Evolutionary conservation across 2,329 filamentous ascomycete species (phyloP), one percentile per base, ranked within the genome.

Genomic region (Zasmidium angulare): DNA sequence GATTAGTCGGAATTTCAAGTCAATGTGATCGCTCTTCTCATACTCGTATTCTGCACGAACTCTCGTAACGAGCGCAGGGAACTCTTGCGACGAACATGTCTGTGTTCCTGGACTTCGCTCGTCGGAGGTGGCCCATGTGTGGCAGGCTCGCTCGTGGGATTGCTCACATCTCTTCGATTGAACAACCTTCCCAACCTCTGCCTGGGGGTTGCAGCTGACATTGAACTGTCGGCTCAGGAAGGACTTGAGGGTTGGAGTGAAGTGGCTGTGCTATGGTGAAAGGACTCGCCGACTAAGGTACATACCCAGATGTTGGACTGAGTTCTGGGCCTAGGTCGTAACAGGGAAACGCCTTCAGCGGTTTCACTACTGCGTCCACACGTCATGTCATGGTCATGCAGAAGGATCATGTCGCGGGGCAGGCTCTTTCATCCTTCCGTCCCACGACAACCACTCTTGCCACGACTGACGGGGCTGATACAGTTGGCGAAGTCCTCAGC

Each of bases 181-280:
- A 55, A 55, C 19, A 55, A 68, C 87, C 85, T 68, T 88, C 86
- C 17, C 83, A 84, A 65, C 36, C 36, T 43, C 36, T 43, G 36
- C n/a, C 36, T 43, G 36, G 36, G 36, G 3, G 36, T 43, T 17
- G 36, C 11, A 14, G 36, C 36, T 10, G 36, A 43, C 36, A 43
- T 43, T 17, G 36, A 19, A 17, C 3, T 4, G 36, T 17, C 11
- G 36, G 9, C 36, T 43, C 6, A 43, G 36, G 12, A 43, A 43
- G n/a, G n/a, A 17, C n/a, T 17, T 14, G 11, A 43, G 4, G 14
- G 36, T 43, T 19, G n/a, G 36, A 19, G n/a, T 17, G 36, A 43
- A 43, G 36, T 43, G 36, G 36, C 36, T 7, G 12, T 17, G 36
- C 36, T 3, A 3, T 7, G 9, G n/a, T 43, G 7, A 43, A 4